Base-by-base conservation (phyloP, 2,329 filamentous ascomycete species). In the Alternaria postmessia region DNA sequence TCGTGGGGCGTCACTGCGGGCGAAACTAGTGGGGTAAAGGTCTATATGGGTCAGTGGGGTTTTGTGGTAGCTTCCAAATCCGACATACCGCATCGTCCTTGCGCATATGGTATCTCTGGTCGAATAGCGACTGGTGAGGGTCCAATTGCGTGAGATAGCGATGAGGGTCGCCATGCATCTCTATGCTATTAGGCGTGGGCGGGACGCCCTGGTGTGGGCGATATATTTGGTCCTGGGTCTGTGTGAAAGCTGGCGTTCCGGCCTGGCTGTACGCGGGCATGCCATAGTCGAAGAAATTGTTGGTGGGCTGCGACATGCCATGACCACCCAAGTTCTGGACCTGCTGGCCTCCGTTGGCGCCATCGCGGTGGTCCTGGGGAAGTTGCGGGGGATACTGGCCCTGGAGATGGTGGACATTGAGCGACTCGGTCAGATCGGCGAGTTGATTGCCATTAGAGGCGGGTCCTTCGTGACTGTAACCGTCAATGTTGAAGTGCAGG, bases 1-100 rank as follows among this genome's bases (percentile, higher is more conserved):
- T 94, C 92, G 51, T 93, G 83, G 22, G 92, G 91, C 2, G 91
- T 94, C 43, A 94, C 91, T 5, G 91, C 92, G n/a, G 92, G 92
- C 18, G 92, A 94, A 11, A 92, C 91, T 30, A 94, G 84, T 1
- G 92, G 92, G 3, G 91, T 94, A 73, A 94, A 94, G 9, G 88
- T 84, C 86, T 92, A 88, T 87, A 90, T 34, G 48, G 71, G 67
- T 63, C 59, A 76, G 75, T 65, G 62, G 49, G 52, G 51, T 52
- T 47, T 26, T 47, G 41, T 20, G 30, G 39, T 24, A 22, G 24
- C 48, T 26, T 28, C 18, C 32, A 43, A 44, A 49, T 51, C 32
- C 53, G 60, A 89, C 75, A 52, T 75, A 83, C 90, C 77, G 89
- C 86, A 70, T 91, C 88, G 54, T 92, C 89, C 70, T 91, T 90